phyloP scores from a whole-genome alignment of 139 green algal species.

The Microglena sp. region DNA sequence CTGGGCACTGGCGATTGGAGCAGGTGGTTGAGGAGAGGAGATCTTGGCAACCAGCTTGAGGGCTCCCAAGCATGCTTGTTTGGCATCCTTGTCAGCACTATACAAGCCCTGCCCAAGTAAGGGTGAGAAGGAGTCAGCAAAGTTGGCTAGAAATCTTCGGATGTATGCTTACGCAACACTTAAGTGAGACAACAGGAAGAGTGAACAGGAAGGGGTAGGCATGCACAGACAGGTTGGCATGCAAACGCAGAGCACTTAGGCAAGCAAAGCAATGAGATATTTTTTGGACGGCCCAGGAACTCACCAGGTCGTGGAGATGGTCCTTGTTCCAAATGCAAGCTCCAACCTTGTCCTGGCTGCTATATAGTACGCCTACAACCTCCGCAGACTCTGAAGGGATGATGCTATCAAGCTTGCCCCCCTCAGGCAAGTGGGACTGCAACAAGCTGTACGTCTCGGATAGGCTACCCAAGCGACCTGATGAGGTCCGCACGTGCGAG shows the following conservation, averaged over 20 bases:
- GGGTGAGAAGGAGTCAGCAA: neutral
- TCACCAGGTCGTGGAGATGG: too few species aligned
- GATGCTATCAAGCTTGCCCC: slow-evolving; percentile 1
- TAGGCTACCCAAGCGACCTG: neutral
- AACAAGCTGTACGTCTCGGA: neutral
- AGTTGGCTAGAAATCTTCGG: neutral
- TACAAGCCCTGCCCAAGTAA: neutral
- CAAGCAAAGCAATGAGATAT: too few species aligned
- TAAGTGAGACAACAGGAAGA: too few species aligned
- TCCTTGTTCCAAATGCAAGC: slow-evolving; percentile 3
- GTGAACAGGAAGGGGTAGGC: too few species aligned
- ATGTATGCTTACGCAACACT: neutral
- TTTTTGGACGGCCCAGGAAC: too few species aligned
- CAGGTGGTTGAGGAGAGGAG: too few species aligned
- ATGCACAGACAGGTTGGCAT: too few species aligned
- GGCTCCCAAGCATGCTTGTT: neutral
- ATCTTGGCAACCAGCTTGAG: too few species aligned
- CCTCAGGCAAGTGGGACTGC: neutral
- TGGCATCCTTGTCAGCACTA: neutral
- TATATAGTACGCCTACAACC: neutral
- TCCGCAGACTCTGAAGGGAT: slow-evolving; percentile 2
- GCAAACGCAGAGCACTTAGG: too few species aligned
- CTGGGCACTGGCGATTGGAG: too few species aligned
- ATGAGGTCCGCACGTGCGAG: neutral
- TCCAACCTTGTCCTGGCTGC: neutral